phyloP scores from a whole-genome alignment of 2,329 filamentous ascomycete species.

The Biscogniauxia marginata region DNA sequence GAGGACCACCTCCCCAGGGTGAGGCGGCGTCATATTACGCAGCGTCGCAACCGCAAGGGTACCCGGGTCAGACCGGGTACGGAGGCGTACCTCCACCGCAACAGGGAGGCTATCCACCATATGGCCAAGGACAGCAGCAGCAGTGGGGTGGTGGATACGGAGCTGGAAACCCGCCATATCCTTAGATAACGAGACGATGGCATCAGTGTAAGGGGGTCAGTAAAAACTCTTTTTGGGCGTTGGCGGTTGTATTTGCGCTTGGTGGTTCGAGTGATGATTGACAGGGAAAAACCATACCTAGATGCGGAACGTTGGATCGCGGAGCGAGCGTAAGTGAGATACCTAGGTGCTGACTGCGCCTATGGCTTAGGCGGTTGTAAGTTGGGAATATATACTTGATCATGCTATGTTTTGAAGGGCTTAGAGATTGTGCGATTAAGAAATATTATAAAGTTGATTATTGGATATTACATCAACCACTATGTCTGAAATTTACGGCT shows the following conservation, averaged over 20 bases:
- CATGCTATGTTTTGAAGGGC: too few species aligned
- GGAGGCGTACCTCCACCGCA: conserved; percentile 2
- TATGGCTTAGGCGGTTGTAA: too few species aligned
- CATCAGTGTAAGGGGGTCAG: not conserved
- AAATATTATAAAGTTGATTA: too few species aligned
- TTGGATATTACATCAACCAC: too few species aligned
- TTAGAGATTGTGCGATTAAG: too few species aligned
- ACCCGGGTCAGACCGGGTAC: conserved; percentile 1
- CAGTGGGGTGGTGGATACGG: conserved; percentile 3
- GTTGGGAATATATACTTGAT: too few species aligned
- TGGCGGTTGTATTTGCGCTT: not conserved
- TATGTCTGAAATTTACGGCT: too few species aligned
- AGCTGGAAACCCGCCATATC: conserved; percentile 1
- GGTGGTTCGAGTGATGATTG: not conserved
- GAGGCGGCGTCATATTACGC: conserved; percentile 8
- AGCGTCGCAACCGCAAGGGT: not conserved
- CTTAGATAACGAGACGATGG: not conserved
- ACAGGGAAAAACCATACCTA: too few species aligned
- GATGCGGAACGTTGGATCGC: too few species aligned
- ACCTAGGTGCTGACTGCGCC: too few species aligned
- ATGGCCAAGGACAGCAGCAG: conserved; percentile 1
- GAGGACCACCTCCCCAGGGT: conserved; percentile 26
- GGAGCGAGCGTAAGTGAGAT: too few species aligned
- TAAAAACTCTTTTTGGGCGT: too few species aligned
- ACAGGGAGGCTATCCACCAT: conserved; percentile 1